Base-by-base conservation (phyloP, 2,329 filamentous ascomycete species). In the Cercospora beticola region DNA sequence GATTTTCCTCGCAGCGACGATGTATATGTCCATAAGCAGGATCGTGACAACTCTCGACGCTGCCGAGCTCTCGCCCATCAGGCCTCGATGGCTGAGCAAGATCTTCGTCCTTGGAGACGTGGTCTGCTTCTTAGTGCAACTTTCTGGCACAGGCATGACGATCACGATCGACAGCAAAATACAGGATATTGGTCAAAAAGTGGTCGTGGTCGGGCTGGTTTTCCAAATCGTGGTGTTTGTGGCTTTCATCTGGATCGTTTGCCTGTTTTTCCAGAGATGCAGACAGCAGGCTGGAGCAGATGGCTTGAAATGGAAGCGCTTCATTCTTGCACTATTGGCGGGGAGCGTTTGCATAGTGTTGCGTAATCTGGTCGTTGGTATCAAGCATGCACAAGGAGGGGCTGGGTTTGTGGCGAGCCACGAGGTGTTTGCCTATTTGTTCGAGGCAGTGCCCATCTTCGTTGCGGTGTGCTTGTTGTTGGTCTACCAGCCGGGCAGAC, bases 181-280 rank as follows among this genome's bases (percentile, higher is more conserved):
- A 16, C 66, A 72, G 73, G 5, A 81, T 23, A 77, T 78, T 16
- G 86, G 84, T n/a, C 76, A 85, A 69, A 81, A 83, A 16, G 79
- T 89, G 54, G 83, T 89, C 14, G 77, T 89, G 5, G 83, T 73
- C 1, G 88, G 88, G 1, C 78, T 90, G 1, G 75, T 86, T 36
- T 76, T 89, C 28, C 88, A 90, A 74, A 81, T 90, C 21, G 43
- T 87, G 56, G 83, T 86, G 65, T 89, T 90, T 70, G 82, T 81
- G 23, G 76, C 88, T 33, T 90, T 90, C 73, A 77, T 86, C 54
- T 67, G 82, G 5, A 82, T 83, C 2, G 81, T 85, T 0, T 70
- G 81, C 1, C 68, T 85, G 0, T 88, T 88, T 77, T 83, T 88
- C 70, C 64, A 71, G 2, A 79, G 84, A 7, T 70, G 63, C 31